phyloP scores from a whole-genome alignment of 176 grass and related monocot genomes.

The Raddia guianensis region DNA sequence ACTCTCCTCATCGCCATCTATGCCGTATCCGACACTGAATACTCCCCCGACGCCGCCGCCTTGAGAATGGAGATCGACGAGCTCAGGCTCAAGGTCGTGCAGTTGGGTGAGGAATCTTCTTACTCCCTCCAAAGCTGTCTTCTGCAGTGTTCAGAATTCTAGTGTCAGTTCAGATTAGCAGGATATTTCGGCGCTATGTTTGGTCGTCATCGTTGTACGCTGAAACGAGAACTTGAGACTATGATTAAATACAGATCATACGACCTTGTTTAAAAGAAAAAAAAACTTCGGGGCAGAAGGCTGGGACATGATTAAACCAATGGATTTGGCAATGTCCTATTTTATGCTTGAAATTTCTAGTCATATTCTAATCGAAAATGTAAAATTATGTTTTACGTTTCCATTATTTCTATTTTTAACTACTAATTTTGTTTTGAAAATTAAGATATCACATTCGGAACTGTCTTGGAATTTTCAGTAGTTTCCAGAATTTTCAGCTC shows the following conservation, averaged over 20 bases:
- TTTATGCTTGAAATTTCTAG: background rate
- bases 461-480: background rate
- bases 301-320: background rate
- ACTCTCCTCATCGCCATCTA: conserved; percentile 49
- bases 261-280: background rate
- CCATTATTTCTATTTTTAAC: background rate
- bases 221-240: background rate
- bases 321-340: background rate
- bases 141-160: background rate
- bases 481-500: background rate
- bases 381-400: background rate
- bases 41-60: background rate
- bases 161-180: background rate
- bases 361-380: background rate
- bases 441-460: background rate
- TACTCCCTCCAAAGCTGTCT: background rate
- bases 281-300: background rate
- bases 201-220: background rate
- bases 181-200: background rate
- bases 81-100: conserved; percentile 58
- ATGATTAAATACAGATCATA: background rate
- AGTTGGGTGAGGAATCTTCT: conserved; percentile 55
- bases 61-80: conserved; percentile 57
- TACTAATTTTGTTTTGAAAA: background rate
- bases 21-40: conserved; percentile 36